Conservation (phyloP, 2,329 filamentous ascomycete species). For the Aspergillus pseudoviridinutans region DNA sequence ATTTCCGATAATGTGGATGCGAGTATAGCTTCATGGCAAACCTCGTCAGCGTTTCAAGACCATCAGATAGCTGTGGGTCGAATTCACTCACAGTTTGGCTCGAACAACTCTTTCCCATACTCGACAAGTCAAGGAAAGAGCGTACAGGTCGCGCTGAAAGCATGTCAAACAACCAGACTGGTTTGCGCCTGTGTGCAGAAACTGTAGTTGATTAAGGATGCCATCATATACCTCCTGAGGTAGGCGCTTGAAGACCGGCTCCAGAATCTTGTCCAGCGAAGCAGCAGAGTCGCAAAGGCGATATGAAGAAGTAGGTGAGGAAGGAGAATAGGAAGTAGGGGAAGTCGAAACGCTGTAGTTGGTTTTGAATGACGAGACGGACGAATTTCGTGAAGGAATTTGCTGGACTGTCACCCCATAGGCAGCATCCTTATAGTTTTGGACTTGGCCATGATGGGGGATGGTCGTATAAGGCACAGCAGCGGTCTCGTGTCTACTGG, state of each 20-base stretch:
- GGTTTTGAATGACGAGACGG: constrained; percentile 35
- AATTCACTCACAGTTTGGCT: constrained; percentile 46
- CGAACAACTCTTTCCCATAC: constrained; percentile 54
- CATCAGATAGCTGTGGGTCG: constrained; percentile 10
- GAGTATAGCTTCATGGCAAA: constrained; percentile 41
- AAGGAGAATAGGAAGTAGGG: constrained; percentile 37
- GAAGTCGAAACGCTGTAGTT: constrained; percentile 35
- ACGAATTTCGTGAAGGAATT: constrained; percentile 30
- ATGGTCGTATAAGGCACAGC: constrained; percentile 28
- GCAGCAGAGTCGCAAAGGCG: constrained; percentile 37
- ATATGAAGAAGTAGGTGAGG: constrained; percentile 33
- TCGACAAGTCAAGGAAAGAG: constrained; percentile 52
- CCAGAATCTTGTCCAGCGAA: constrained; percentile 30
- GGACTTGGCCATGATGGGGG: constrained; percentile 20
- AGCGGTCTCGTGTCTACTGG: constrained; percentile 35
- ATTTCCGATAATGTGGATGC: constrained; percentile 46
- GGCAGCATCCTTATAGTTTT: constrained; percentile 26
- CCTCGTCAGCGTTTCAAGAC: constrained; percentile 10
- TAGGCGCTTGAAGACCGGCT: constrained; percentile 42
- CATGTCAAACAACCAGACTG: constrained; percentile 49
- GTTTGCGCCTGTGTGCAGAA: constrained; percentile 39
- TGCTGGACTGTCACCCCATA: constrained; percentile 28
- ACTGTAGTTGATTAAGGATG: constrained; percentile 50
- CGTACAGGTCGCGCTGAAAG: constrained; percentile 52
- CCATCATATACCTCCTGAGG: constrained; percentile 54